Base-by-base conservation (phyloP, 257 asterid species). In the Dorcoceras hygrometricum region DNA sequence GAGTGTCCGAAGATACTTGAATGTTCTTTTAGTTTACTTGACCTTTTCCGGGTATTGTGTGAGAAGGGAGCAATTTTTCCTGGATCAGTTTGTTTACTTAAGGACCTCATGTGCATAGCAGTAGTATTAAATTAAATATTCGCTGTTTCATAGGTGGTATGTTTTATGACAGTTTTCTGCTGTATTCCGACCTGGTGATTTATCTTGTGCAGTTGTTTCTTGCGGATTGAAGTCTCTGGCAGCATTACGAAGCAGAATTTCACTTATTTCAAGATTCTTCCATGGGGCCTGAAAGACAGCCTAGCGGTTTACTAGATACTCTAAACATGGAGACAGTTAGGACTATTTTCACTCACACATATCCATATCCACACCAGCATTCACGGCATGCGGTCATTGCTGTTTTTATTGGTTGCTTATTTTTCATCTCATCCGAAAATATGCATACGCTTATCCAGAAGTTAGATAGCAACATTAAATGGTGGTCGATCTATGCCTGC, bases 401-500 rank as follows among this genome's bases (percentile, higher is more conserved):
- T 59, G 99, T 94, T 39, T 82, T 82, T 31, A 90, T 90, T 46
- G 97, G 99, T 20, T 94, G 96, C 89, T 81, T 94, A 25, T 90
- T 94, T 81, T 94, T 90, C 87, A 94, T 94, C 71, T 94, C 99
- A 43, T 94, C 99, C 14, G 99, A 90, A 71, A 94, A 90, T 68
- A 79, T 94, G 87, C 96, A 94, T 66, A 90, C 99, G 4, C 99
- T 94, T 75, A 71, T 94, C 74, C 97, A 90, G 86, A 94, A 94
- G 75, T 72, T 94, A 70, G 99, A 94, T 89, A 94, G 95, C 95
- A 94, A 94, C 76, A 66, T 90, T 26, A 94, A 94, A 74, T 94
- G 99, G 99, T 94, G 99, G 99, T 94, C 99, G 32, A 94, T 94
- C 96, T 94, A 94, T 34, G 97, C 91, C 27, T 94, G 99, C 73